Conservation (phyloP, 495 filamentous ascomycete genomes). For the Usnea hakonensis region DNA sequence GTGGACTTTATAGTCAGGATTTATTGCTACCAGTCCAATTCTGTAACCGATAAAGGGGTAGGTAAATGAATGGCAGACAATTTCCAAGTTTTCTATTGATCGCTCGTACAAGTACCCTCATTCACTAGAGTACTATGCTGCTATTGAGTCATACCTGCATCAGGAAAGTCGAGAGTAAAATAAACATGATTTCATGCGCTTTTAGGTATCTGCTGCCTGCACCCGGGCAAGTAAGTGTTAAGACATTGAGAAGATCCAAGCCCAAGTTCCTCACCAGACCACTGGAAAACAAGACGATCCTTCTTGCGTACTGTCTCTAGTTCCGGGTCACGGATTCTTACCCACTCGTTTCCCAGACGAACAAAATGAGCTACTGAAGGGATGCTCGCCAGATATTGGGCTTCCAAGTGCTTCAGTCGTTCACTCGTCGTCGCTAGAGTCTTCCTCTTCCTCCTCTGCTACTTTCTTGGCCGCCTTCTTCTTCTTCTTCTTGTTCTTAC, state of each 20-base stretch:
- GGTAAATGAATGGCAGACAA: not conserved
- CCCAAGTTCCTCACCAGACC: not conserved
- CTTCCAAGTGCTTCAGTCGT: too few species aligned
- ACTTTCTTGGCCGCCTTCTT: constrained; percentile 75
- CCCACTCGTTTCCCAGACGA: not conserved
- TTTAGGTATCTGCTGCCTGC: constrained; percentile 5
- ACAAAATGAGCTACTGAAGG: not conserved
- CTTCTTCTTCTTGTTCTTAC: constrained; percentile 80
- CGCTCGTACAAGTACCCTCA: not conserved
- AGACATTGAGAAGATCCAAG: not conserved
- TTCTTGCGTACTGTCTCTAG: not conserved
- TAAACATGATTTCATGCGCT: not conserved
- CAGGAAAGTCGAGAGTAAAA: not conserved
- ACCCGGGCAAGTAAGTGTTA: not conserved
- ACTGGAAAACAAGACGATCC: not conserved
- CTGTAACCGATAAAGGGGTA: constrained; percentile 5
- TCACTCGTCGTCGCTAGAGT: constrained; percentile 53
- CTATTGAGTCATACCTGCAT: not conserved
- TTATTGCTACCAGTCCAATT: not conserved
- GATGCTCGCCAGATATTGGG: not conserved
- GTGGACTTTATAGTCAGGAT: too few species aligned
- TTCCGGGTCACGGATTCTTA: not conserved
- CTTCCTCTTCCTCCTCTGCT: constrained; percentile 41
- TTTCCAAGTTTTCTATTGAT: not conserved
- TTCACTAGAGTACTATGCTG: not conserved